Conservation (phyloP, 2,329 filamentous ascomycete species). For the Delphinella strobiligena region DNA sequence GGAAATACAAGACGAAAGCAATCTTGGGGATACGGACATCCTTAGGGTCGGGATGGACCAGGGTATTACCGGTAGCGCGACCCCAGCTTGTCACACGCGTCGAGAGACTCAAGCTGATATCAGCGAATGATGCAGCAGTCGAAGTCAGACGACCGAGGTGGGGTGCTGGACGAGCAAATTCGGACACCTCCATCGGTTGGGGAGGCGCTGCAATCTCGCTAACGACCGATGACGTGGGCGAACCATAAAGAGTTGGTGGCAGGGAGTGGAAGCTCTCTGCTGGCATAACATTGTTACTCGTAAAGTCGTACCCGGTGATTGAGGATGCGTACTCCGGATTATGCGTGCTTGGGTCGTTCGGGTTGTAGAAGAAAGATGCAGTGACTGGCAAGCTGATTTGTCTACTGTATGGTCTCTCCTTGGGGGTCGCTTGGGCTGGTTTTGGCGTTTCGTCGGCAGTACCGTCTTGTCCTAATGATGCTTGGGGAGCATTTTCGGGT, state of each 20-base stretch:
- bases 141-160: constrained; percentile 55
- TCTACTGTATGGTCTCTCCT: constrained; percentile 23
- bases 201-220: not conserved
- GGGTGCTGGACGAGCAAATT: constrained; percentile 26
- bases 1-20: constrained; percentile 67
- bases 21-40: constrained; percentile 71
- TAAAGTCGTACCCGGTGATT: constrained; percentile 33
- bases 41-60: constrained; percentile 47
- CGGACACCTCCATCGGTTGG: constrained; percentile 9
- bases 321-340: constrained; percentile 33
- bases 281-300: constrained; percentile 16
- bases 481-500: constrained; percentile 9
- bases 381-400: constrained; percentile 32
- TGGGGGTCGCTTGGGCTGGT: constrained; percentile 10
- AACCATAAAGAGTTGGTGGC: constrained; percentile 3
- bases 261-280: constrained; percentile 9
- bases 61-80: constrained; percentile 55
- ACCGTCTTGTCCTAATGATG: constrained; percentile 8
- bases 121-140: constrained; percentile 51
- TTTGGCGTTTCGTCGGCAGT: constrained; percentile 17
- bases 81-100: constrained; percentile 67
- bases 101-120: constrained; percentile 53
- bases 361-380: constrained; percentile 33
- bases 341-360: constrained; percentile 31
- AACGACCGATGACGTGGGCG: not conserved